Base-by-base conservation (phyloP, 768 basidiomycete genomes). In the Lactifluus echinatus region DNA sequence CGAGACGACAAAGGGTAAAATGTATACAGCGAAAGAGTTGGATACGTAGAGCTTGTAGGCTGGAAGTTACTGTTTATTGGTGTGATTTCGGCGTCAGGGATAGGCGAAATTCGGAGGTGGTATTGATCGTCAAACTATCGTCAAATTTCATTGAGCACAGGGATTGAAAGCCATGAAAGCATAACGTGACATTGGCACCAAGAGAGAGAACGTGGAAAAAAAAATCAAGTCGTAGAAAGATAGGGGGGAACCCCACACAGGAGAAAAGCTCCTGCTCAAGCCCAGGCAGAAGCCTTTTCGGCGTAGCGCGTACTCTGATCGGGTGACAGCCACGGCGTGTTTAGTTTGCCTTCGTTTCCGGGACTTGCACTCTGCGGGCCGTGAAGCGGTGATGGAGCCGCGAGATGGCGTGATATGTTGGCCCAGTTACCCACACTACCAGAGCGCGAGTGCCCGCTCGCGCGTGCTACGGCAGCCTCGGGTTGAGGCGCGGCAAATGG, bases 351-450 rank as follows among this genome's bases (percentile, higher is more conserved):
- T 57, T 84, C 83, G 60, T 79, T 75, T 28, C 76, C 79, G 4
- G 80, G 78, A 65, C 80, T 83, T 8, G 82, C 73, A 37, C 78
- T 75, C 56, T 80, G 79, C 12, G 81, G 75, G 50, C 70, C 63
- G 37, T 60, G 55, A 63, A 80, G 81, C 37, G 80, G 67, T n/a
- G 74, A 71, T 36, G 75, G 73, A 57, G 74, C 72, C 51, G 72
- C 71, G 51, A 83, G 71, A 66, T 76, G 76, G 65, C 83, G 79
- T 26, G 80, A 67, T 63, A 86, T 75, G 64, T 72, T 80, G 42
- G 75, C 84, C 88, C 88, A 89, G 67, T 88, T 89, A 31, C 87
- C 87, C 26, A 84, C 85, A 68, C 87, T 89, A 45, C 88, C 88
- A 43, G 86, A 81, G 59, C 88, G 83, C 57, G 81, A 80, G 66